These are phyloP conservation scores for Coleophoma eucalyptorum DNA, from an alignment of 2,329 filamentous ascomycete genomes.

Conservation along the genomic window DNA sequence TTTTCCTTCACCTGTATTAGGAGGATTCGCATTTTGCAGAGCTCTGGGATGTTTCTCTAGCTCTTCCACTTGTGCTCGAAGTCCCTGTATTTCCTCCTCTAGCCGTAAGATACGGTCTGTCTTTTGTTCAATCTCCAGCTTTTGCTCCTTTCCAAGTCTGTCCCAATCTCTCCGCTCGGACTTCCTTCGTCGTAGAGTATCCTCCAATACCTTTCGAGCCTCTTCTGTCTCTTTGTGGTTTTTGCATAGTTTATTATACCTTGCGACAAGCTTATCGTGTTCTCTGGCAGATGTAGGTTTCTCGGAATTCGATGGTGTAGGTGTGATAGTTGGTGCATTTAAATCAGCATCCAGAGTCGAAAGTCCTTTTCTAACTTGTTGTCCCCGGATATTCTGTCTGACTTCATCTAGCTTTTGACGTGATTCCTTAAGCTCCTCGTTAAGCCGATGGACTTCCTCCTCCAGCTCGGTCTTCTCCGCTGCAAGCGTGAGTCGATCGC, in stretches of 20 bases:
- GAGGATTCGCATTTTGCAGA: not conserved
- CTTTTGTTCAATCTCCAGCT: constrained; percentile 8
- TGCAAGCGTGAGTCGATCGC: constrained; percentile 7
- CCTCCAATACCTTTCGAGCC: constrained; percentile 9
- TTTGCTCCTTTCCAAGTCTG: constrained; percentile 2
- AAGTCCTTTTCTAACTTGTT: not conserved
- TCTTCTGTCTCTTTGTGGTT: constrained; percentile 8
- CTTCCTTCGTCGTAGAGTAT: constrained; percentile 8
- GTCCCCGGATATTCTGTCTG: not conserved
- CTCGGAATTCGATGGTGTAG: constrained; percentile 1
- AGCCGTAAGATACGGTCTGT: constrained; percentile 12
- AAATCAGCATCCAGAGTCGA: constrained; percentile 1
- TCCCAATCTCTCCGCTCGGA: constrained; percentile 10
- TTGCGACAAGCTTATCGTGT: constrained; percentile 6
- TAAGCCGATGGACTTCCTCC: constrained; percentile 19
- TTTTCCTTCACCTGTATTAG: not conserved
- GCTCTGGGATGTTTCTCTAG: not conserved
- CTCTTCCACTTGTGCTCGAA: constrained; percentile 4
- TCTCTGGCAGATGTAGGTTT: constrained; percentile 4
- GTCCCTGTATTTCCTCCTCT: constrained; percentile 8
- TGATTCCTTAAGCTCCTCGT: constrained; percentile 9
- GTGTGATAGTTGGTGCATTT: constrained; percentile 8
- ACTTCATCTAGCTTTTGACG: constrained; percentile 4
- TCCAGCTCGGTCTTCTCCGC: constrained; percentile 13
- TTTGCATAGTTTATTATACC: constrained; percentile 15